Evolutionary conservation across 148 eudicot species (phyloP), one percentile per base, ranked within the genome.

Genomic region (Arctostaphylos glauca): DNA sequence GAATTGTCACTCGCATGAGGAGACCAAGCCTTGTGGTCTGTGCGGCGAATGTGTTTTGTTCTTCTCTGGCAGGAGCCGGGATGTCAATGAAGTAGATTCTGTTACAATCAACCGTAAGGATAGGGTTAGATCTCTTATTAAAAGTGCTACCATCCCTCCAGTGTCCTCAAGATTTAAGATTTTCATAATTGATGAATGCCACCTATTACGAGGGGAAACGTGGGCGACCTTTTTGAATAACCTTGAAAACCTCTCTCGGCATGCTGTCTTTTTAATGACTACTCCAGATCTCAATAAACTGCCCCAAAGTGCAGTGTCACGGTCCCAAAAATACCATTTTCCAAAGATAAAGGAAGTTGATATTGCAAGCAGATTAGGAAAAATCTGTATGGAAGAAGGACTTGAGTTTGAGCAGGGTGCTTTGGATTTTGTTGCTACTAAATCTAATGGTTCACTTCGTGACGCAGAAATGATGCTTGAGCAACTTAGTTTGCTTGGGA

Each of bases 391-490:
- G 19, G 89, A 87, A 88, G 99, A 96, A 90, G 92, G 94, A 54
- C 80, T 96, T 77, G 95, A 96, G 58, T 93, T 90, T 81, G 98
- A 93, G 48, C 86, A 86, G 77, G 92, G 66, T 66, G 99, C 99
- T 86, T 87, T 96, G 72, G 93, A 90, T 68, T 93, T 96, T 74
- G 88, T 96, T 86, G 94, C 98, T 71, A 84, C 88, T 59, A 94
- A 89, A 84, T 94, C 97, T 47, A 90, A 88, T 87, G 98, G 99
- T 75, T 96, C 99, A 52, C 87, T 96, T 78, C 90, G 97, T 62
- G 99, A 94, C 86, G 98, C 98, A 74, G 98, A 94, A 83, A 94
- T 94, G 98, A 94, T 91, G 95, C 91, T 96, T 82, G 99, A 96
- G 86, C 99, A 96, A 85, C 88, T 94, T 72, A 93, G 97, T 86